Evolutionary conservation across 2,329 filamentous ascomycete genomes (phyloP).

Genomic region (Didymella pinodella): DNA sequence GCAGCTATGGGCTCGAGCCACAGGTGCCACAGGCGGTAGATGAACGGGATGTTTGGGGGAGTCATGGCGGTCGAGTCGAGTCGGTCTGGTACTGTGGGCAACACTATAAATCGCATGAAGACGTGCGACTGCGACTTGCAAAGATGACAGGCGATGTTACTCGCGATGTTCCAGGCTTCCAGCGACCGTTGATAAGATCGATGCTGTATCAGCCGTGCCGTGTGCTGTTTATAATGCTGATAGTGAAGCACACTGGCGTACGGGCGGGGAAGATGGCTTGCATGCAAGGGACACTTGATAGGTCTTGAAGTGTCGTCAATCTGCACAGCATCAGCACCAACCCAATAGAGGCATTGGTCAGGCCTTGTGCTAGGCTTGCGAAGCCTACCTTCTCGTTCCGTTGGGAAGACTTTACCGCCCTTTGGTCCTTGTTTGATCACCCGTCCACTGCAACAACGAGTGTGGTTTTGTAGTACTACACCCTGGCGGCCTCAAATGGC

Average conservation of each 20-base stretch:
- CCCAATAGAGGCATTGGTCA: background rate
- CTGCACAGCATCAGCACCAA: background rate
- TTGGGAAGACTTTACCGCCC: background rate
- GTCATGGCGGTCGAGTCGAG: conserved; percentile 17
- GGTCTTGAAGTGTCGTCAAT: background rate
- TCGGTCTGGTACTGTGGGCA: background rate
- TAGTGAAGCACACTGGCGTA: background rate
- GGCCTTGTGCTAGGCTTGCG: background rate
- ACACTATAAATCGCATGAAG: background rate
- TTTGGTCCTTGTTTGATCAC: background rate
- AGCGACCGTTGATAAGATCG: background rate
- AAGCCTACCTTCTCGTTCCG: background rate
- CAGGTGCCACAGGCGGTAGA: conserved; percentile 78
- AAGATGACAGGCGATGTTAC: background rate
- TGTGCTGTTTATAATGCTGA: background rate
- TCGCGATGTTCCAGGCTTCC: background rate
- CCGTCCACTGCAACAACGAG: background rate
- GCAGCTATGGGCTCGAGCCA: conserved; percentile 69
- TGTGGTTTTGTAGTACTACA: background rate
- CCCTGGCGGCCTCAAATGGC: background rate
- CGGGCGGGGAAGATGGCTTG: background rate
- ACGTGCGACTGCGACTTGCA: background rate
- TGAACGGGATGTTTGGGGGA: conserved; percentile 53
- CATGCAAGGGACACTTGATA: background rate
- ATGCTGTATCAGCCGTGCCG: background rate